A percentile compares a stretch with the other conserved stretches of the same genome.
phyloP scores from a whole-genome alignment of 2,329 filamentous ascomycete genomes.

The Colletotrichum gloeosporioides region DNA sequence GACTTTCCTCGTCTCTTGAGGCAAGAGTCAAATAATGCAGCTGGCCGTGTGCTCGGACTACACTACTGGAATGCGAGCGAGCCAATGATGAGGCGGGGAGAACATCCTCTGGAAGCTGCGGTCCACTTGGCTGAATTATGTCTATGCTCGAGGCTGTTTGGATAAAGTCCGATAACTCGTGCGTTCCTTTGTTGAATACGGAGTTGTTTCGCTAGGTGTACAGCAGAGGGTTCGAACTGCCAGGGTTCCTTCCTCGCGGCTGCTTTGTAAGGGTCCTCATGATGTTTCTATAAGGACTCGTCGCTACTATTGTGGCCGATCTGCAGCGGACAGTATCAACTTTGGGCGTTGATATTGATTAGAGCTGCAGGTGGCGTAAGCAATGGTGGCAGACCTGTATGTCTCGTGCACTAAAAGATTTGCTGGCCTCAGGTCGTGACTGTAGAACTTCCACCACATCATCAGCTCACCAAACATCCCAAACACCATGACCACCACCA shows the following conservation, averaged over 20 bases:
- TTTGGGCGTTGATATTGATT: background rate
- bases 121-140: background rate
- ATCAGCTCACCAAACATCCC: background rate
- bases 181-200: too few species aligned
- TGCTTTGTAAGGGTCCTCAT: too few species aligned
- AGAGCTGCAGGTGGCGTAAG: background rate
- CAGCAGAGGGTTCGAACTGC: too few species aligned
- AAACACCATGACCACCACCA: background rate
- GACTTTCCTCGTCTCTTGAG: background rate
- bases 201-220: too few species aligned
- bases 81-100: background rate
- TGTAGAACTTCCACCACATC: background rate
- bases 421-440: too few species aligned
- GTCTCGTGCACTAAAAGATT: too few species aligned
- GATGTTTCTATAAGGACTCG: background rate
- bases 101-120: background rate
- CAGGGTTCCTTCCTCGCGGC: too few species aligned
- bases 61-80: background rate
- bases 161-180: background rate
- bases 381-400: background rate
- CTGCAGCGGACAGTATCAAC: background rate
- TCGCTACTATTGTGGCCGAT: background rate
- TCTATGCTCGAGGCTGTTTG: rapidly evolving
- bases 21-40: rapidly evolving
- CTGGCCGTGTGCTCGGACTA: background rate